Evolutionary conservation across 306 rosid genomes (phyloP).

Genomic region (Hippophae tibetana): DNA sequence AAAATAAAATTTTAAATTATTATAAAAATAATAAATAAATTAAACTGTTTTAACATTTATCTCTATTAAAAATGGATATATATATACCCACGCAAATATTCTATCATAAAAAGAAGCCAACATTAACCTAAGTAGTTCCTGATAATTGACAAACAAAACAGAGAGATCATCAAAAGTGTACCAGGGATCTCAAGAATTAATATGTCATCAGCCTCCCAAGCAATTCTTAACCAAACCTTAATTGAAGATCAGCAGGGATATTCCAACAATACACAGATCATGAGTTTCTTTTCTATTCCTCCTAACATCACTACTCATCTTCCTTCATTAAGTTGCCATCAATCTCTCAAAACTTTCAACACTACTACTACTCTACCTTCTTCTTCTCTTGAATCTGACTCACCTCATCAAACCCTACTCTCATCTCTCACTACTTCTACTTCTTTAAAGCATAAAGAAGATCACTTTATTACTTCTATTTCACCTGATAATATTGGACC

Average conservation of each 20-base stretch:
- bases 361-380: conserved; percentile 9
- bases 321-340: conserved; percentile 37
- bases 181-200: background rate
- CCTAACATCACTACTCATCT: conserved; percentile 4
- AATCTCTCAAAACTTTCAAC: conserved; percentile 41
- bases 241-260: conserved; percentile 47
- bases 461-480: conserved; percentile 13
- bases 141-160: background rate
- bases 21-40: too few relatives aligned
- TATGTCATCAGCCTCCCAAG: conserved; percentile 43
- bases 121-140: too few relatives aligned
- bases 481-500: conserved; percentile 27
- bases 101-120: too few relatives aligned
- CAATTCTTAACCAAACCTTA: conserved; percentile 40
- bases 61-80: too few relatives aligned
- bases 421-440: conserved; percentile 20
- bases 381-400: conserved; percentile 39
- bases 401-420: conserved; percentile 48
- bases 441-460: conserved; percentile 32
- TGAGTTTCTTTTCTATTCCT: conserved; percentile 63
- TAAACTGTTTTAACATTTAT: too few relatives aligned
- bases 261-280: conserved; percentile 16
- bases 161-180: background rate
- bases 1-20: too few relatives aligned
- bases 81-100: too few relatives aligned